These are phyloP conservation scores for Brassica balearica DNA, from an alignment of 441 rosid species.

Conservation along the genomic window DNA sequence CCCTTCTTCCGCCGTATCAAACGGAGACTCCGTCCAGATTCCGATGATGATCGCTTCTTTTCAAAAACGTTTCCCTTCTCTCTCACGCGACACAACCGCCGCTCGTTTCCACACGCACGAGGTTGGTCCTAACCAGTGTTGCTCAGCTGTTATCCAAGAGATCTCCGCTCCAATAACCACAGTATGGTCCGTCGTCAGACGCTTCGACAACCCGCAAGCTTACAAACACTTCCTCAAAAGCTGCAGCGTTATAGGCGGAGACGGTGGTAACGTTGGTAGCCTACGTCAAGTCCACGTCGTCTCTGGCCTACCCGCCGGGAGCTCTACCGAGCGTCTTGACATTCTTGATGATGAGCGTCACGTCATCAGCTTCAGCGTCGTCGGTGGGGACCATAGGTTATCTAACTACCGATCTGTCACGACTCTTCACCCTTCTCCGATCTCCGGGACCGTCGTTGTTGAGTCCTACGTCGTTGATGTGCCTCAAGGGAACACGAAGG, in stretches of 20 bases:
- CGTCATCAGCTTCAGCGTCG: slow-evolving; percentile 75
- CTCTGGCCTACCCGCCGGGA: slow-evolving; percentile 68
- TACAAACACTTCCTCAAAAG: slow-evolving; percentile 76
- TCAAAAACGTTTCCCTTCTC: slow-evolving; percentile 60
- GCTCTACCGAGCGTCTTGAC: slow-evolving; percentile 70
- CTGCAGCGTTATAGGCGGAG: slow-evolving; percentile 65
- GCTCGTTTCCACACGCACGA: slow-evolving; percentile 59
- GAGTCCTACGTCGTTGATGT: slow-evolving; percentile 79
- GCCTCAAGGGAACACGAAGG: slow-evolving; percentile 68
- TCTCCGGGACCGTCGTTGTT: slow-evolving; percentile 59
- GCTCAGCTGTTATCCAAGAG: slow-evolving; percentile 69
- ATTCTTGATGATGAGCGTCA: slow-evolving; percentile 68
- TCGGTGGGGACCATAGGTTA: slow-evolving; percentile 73
- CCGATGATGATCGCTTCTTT: slow-evolving; percentile 42
- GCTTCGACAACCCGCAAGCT: slow-evolving; percentile 69
- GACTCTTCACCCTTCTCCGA: slow-evolving; percentile 56
- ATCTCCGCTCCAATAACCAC: slow-evolving; percentile 64
- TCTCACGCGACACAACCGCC: slow-evolving; percentile 48
- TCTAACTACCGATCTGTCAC: slow-evolving; percentile 75
- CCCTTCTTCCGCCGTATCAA: slow-evolving; percentile 44
- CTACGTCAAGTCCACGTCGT: slow-evolving; percentile 68
- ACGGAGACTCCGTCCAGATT: slow-evolving; percentile 34
- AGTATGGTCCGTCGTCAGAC: slow-evolving; percentile 77
- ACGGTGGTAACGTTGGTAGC: slow-evolving; percentile 60
- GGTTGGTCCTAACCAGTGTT: slow-evolving; percentile 63